Base-by-base conservation (phyloP, 768 basidiomycete genomes). In the Cystofilobasidium bisporidii region DNA sequence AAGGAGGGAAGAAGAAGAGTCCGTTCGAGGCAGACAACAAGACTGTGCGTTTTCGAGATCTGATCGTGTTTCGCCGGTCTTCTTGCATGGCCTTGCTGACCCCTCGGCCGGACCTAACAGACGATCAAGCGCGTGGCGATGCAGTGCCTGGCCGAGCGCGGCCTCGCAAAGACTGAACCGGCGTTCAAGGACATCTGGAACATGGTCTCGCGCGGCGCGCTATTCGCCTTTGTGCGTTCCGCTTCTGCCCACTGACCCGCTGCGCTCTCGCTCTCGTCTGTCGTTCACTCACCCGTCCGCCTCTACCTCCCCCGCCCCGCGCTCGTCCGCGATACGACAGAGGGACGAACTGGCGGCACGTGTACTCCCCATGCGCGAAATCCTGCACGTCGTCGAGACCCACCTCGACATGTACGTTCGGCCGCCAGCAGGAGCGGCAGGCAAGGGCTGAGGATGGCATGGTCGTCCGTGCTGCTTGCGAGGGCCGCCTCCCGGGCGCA, bases 121-220 rank as follows among this genome's bases (percentile, higher is more conserved):
- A 61, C 60, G 1, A 61, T 61, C 60, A 61, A 61, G 40, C 33
- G 60, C 14, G 60, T 61, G 17, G 60, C 60, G 0, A 61, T 61
- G 60, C 60, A 61, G 40, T 10, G 22, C 22, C 45, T 61, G 20
- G 60, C 60, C 20, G 60, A 61, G 40, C 60, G 60, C 11, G 60
- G 60, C 24, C 36, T 61, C n/a, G 40, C 36, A 18, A 61, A 61
- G 40, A 10, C 40, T 6, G 40, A 43, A 1, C 10, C 20, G 3
- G 18, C 22, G 30, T 61, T 61, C 40, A 61, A 43, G 26, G 60
- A 61, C 11, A 26, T 61, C 9, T 61, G 60, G 60, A 61, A 61
- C 38, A 43, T 61, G 26, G 60, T 61, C 26, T 41, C 45, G 10
- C 33, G 60, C 28, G 60, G 60, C 40, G 45, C 60, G 18, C 20